Base-by-base conservation (phyloP, 768 basidiomycete genomes). In the Tricholoma sp. region DNA sequence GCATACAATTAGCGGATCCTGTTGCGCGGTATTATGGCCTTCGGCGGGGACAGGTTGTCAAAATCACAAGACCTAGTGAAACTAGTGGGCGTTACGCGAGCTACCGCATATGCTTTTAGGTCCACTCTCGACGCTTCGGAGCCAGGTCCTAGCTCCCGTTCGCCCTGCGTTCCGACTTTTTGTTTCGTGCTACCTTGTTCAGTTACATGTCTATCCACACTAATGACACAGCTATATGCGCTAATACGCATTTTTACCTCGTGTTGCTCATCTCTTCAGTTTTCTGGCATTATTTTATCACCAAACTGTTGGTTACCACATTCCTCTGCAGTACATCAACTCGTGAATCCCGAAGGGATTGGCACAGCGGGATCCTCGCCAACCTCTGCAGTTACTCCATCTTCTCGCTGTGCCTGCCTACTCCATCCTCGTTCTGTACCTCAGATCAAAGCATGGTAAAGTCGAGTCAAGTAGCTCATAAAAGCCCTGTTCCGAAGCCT, bases 1-100 rank as follows among this genome's bases (percentile, higher is more conserved):
- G 97, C 20, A 98, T 99, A 60, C 95, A 98, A 73, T 72, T 97
- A 42, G 86, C 88, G 28, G 97, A 99, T 71, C 97, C 97, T 9
- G 96, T 99, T n/a, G 94, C 97, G 41, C 85, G 95, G 57, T 98
- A 99, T 72, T 99, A 98, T 75, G 97, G 97, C 52, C 83, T 99
- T 56, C 82, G 86, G 64, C 84, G 97, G 50, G 95, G 96, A 28
- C 93, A 96, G 70, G 97, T 99, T 48, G 97, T 99, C 72, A 98
- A 97, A 78, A 98, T 99, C 65, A 98, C 90, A 57, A 79, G 97
- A 65, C 91, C 94, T 28, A 94, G 91, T 72, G 97, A 98, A 78
- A 99, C 97, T 15, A 91, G 89, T 60, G 96, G 96, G 51, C 84
- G 92, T 57, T 95, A 94, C 64, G 89, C 91, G 52, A 93, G 91